phyloP scores from a whole-genome alignment of 768 basidiomycete species.

The Sporobolomyces roseus region DNA sequence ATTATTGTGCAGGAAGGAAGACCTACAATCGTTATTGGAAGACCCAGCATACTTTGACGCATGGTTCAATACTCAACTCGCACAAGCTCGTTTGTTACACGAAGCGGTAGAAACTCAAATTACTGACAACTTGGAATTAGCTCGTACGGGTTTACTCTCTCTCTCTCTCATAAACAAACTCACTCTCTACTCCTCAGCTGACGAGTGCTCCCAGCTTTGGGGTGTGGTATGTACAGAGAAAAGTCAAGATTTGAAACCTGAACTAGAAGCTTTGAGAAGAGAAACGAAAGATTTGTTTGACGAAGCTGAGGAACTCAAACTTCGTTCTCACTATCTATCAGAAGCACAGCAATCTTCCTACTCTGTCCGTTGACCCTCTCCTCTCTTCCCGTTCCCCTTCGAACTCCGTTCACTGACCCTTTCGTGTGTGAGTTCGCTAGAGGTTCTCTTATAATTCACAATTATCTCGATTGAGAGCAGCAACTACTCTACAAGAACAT shows the following conservation, averaged over 20 bases:
- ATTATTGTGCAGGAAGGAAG: slow-evolving; percentile 63
- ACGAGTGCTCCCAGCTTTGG: too few relatives aligned
- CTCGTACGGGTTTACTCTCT: too few relatives aligned
- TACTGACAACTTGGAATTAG: slow-evolving; percentile 77
- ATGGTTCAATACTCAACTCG: slow-evolving; percentile 67
- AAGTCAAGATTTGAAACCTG: slow-evolving; percentile 71
- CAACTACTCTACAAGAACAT: slow-evolving; percentile 85
- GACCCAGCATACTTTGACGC: slow-evolving; percentile 84
- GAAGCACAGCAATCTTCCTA: slow-evolving; percentile 69
- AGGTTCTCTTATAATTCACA: slow-evolving; percentile 82
- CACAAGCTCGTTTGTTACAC: slow-evolving; percentile 69
- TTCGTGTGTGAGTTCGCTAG: slow-evolving; percentile 50
- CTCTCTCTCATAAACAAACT: too few relatives aligned
- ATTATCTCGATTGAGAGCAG: slow-evolving; percentile 77
- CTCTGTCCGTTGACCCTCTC: slow-evolving; percentile 61
- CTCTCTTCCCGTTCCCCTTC: not conserved
- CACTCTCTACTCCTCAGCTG: too few relatives aligned
- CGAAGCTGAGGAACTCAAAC: slow-evolving; percentile 74
- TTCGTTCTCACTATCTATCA: slow-evolving; percentile 79
- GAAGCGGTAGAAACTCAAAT: slow-evolving; percentile 73
- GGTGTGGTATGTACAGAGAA: too few relatives aligned
- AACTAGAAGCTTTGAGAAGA: slow-evolving; percentile 67
- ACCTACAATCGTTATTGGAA: slow-evolving; percentile 79
- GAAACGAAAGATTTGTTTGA: slow-evolving; percentile 85
- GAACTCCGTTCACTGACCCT: not conserved